phyloP scores from a whole-genome alignment of 2,329 filamentous ascomycete genomes.

The Pyrenophora seminiperda region DNA sequence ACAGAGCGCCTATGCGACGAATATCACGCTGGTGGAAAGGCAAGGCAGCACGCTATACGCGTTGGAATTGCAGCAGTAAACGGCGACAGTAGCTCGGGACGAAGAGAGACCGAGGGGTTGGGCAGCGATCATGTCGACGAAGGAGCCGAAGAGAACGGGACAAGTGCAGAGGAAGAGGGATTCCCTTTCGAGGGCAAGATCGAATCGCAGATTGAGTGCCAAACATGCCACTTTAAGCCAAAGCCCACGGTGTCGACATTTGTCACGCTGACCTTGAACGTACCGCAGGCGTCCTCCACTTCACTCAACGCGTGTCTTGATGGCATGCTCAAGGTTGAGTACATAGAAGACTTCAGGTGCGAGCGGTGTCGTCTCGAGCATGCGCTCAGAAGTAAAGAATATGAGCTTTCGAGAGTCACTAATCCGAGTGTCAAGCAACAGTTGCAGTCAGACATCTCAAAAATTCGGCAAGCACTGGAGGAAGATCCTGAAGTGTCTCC shows the following conservation, averaged over 20 bases:
- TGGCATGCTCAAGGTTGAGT: conserved; percentile 89
- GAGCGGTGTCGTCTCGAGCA: conserved; percentile 89
- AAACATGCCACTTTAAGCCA: conserved; percentile 87
- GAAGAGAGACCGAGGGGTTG: conserved; percentile 29
- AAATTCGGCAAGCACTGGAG: conserved; percentile 72
- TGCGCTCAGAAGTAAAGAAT: conserved; percentile 68
- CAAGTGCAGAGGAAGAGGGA: conserved; percentile 61
- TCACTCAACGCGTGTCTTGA: conserved; percentile 89
- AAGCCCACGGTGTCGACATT: conserved; percentile 83
- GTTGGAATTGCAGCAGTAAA: conserved; percentile 25
- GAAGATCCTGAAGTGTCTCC: conserved; percentile 80
- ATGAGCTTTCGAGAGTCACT: conserved; percentile 58
- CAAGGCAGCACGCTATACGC: conserved; percentile 63
- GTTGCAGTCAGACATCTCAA: conserved; percentile 65
- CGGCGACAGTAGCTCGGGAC: conserved; percentile 26
- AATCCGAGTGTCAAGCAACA: conserved; percentile 49
- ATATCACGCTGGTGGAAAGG: conserved; percentile 82
- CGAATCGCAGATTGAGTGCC: conserved; percentile 94
- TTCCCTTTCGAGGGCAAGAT: conserved; percentile 92
- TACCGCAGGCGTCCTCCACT: conserved; percentile 79
- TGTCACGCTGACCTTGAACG: conserved; percentile 88
- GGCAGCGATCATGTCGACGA: conserved; percentile 43
- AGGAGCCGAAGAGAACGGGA: conserved; percentile 20
- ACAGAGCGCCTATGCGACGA: conserved; percentile 92
- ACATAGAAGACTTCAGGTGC: conserved; percentile 96